Percentiles rank a stretch among this genome's conserved stretches.
Conservation (phyloP, 2,329 filamentous ascomycete genomes). For the Penicillium frequentans region DNA sequence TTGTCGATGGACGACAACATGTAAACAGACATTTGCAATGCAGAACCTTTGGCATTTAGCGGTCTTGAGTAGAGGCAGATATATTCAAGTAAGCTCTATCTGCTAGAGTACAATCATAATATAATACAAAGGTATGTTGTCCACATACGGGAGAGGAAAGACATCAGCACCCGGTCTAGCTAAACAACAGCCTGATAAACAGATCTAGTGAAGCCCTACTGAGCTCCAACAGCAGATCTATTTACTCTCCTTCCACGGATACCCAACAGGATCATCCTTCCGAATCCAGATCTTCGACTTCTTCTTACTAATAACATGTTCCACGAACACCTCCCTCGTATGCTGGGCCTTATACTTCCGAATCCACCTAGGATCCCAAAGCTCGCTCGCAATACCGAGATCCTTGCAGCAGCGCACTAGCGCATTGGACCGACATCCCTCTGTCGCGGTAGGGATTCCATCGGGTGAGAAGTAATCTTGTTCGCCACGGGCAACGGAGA, state of each 20-base stretch:
- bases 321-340: slow-evolving; percentile 81
- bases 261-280: slow-evolving; percentile 74
- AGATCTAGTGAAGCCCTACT: too few relatives aligned
- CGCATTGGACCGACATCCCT: slow-evolving; percentile 97
- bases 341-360: slow-evolving; percentile 74
- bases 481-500: slow-evolving; percentile 89
- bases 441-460: slow-evolving; percentile 87
- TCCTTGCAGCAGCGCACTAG: slow-evolving; percentile 99
- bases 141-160: background rate
- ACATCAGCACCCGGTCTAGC: background rate
- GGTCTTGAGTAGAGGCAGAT: background rate
- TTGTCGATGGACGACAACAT: too few relatives aligned
- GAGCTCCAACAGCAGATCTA: slow-evolving; percentile 1
- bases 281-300: slow-evolving; percentile 82
- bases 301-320: slow-evolving; percentile 84
- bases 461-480: slow-evolving; percentile 91
- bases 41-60: background rate
- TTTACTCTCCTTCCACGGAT: slow-evolving; percentile 58
- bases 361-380: slow-evolving; percentile 95
- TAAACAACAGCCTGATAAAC: too few relatives aligned
- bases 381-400: slow-evolving; percentile 86
- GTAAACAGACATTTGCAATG: too few relatives aligned
- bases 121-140: slow-evolving; percentile 1
- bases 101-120: background rate
- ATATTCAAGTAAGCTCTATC: background rate